Percentiles rank a stretch among this genome's conserved stretches.
phyloP scores from a whole-genome alignment of 768 basidiomycete species.

The Hysterangium stoloniferum region DNA sequence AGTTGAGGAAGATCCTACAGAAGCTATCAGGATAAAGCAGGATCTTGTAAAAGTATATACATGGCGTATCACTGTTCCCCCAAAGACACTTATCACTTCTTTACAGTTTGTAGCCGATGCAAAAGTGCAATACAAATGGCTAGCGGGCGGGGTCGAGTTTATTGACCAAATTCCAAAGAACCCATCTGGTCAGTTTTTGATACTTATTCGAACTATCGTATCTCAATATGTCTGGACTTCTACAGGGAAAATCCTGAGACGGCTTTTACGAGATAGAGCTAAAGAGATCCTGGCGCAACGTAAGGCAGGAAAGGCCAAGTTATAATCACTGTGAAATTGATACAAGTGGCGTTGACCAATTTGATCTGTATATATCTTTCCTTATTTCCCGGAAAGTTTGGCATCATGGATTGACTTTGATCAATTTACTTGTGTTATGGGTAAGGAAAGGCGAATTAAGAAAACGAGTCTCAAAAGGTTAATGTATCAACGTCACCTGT shows the following conservation, averaged over 20 bases:
- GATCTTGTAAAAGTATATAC: conserved; percentile 46
- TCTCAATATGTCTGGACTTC: not conserved
- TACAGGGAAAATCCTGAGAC: conserved; percentile 36
- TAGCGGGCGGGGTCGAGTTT: conserved; percentile 53
- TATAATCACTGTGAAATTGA: too few relatives aligned
- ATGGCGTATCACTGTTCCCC: not conserved
- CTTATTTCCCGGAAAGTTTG: too few relatives aligned
- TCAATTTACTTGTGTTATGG: too few relatives aligned
- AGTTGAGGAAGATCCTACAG: conserved; percentile 26
- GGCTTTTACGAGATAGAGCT: conserved; percentile 44
- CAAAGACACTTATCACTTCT: not conserved
- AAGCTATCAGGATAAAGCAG: conserved; percentile 32
- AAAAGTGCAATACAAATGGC: conserved; percentile 49
- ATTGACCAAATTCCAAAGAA: conserved; percentile 49
- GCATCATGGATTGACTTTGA: too few relatives aligned
- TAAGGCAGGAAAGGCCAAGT: conserved; percentile 19
- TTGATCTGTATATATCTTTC: too few relatives aligned
- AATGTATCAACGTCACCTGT: too few relatives aligned
- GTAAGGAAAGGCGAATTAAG: too few relatives aligned
- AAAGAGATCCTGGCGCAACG: conserved; percentile 21
- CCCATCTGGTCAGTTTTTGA: conserved; percentile 38
- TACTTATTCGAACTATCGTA: not conserved
- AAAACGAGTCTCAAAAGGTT: too few relatives aligned
- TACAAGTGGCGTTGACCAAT: too few relatives aligned
- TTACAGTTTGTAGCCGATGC: conserved; percentile 39